Percentiles rank a stretch among this genome's conserved stretches.
Evolutionary conservation across 345 rosid genomes (phyloP).

Genomic region (Dipteronia dyeriana): DNA sequence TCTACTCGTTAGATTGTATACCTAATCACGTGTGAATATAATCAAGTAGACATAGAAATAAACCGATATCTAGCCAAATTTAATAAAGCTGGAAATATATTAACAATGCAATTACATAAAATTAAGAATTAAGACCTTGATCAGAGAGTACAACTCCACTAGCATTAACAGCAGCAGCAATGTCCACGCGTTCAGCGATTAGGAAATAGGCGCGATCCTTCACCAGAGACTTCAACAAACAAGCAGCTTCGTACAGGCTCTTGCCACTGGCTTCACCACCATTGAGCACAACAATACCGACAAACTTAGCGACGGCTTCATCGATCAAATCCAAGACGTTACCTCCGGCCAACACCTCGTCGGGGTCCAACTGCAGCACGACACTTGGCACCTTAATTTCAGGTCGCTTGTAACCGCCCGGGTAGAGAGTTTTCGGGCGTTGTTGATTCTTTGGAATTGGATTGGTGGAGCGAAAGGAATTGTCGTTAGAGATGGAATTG

Average conservation of each 20-base stretch:
- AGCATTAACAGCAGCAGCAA: conserved; percentile 84
- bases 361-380: conserved; percentile 64
- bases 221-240: conserved; percentile 74
- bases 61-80: not conserved
- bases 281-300: conserved; percentile 74
- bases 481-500: conserved; percentile 42
- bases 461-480: conserved; percentile 28
- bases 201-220: conserved; percentile 79
- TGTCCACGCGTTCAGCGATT: conserved; percentile 82
- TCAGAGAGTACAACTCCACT: conserved; percentile 91
- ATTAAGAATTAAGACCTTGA: conserved; percentile 48
- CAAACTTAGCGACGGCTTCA: conserved; percentile 66
- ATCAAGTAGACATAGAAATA: not conserved
- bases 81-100: not conserved
- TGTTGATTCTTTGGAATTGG: conserved; percentile 23
- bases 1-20: not conserved
- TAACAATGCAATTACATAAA: not conserved
- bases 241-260: conserved; percentile 81
- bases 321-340: conserved; percentile 60
- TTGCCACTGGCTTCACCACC: conserved; percentile 63
- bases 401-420: conserved; percentile 93
- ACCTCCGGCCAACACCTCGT: conserved; percentile 48
- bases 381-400: conserved; percentile 75
- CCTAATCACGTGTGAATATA: not conserved
- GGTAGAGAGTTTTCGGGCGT: conserved; percentile 72